Evolutionary conservation across 1,284 basidiomycete genomes (phyloP).

Genomic region (Phellopilus nigrolimitatus): DNA sequence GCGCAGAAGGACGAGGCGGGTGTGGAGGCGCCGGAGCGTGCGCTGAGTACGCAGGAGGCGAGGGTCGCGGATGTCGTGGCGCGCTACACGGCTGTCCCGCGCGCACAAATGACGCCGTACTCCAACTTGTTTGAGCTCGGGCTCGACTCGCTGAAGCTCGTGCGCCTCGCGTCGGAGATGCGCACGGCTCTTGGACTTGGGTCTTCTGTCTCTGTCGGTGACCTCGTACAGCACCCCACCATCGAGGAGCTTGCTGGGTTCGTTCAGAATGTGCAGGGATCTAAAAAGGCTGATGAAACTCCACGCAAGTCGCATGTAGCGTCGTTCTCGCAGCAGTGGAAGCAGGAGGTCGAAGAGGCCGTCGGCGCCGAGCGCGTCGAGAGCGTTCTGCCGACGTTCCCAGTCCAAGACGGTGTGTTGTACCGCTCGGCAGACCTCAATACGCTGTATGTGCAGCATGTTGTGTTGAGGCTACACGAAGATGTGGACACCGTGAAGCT

Average conservation of each 20-base stretch:
- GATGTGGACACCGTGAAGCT: constrained; percentile 27
- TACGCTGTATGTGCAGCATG: constrained; percentile 44
- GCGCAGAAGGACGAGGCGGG: constrained; percentile 11
- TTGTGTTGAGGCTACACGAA: constrained; percentile 32
- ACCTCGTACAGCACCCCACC: constrained; percentile 38
- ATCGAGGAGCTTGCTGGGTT: constrained; percentile 32
- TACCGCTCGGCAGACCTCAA: constrained; percentile 37
- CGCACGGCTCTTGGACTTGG: constrained; percentile 27
- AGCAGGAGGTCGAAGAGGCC: constrained; percentile 27
- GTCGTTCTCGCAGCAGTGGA: constrained; percentile 29
- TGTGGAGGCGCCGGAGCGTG: constrained; percentile 8
- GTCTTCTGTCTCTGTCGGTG: constrained; percentile 32
- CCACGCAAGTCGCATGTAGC: constrained; percentile 21
- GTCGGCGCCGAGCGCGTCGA: constrained; percentile 29
- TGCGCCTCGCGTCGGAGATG: constrained; percentile 35
- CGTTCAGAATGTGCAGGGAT: constrained; percentile 17
- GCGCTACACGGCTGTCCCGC: constrained; percentile 20
- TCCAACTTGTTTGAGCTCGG: constrained; percentile 43
- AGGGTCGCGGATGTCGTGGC: constrained; percentile 22
- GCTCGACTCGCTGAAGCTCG: constrained; percentile 41
- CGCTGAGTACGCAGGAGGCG: constrained; percentile 22
- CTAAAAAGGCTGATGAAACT: background rate
- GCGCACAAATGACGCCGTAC: constrained; percentile 4
- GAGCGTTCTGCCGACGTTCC: constrained; percentile 40
- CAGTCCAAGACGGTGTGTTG: constrained; percentile 46